A percentile compares a stretch with the other conserved stretches of the same genome.
phyloP scores from a whole-genome alignment of 169 alveolate species.

The Cyclospora cayetanensis region DNA sequence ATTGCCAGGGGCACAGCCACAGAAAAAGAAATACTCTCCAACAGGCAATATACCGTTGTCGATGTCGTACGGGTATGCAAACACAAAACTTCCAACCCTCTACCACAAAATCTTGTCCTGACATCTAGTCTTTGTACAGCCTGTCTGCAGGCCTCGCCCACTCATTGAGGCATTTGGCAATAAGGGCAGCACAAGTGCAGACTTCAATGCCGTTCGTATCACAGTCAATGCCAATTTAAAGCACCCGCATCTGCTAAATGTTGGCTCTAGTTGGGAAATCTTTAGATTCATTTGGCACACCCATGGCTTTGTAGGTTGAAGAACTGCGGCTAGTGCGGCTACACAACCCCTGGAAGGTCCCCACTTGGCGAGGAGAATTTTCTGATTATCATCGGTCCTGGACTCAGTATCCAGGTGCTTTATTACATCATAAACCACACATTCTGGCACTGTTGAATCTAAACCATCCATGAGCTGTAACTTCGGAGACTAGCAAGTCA shows the following conservation, averaged over 20 bases:
- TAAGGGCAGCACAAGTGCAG: not conserved
- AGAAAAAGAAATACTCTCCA: conserved; percentile 14
- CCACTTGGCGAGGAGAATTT: conserved; percentile 62
- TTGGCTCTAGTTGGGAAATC: too few relatives aligned
- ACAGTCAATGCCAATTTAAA: too few relatives aligned
- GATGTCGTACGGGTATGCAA: conserved; percentile 45
- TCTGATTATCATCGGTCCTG: conserved; percentile 53
- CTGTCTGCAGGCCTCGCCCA: too few relatives aligned
- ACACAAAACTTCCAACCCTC: too few relatives aligned
- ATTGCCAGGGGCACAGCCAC: conserved; percentile 3
- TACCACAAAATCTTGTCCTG: too few relatives aligned
- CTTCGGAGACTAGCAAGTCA: too few relatives aligned
- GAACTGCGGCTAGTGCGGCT: conserved; percentile 48
- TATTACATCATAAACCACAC: not conserved
- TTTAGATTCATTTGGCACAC: not conserved
- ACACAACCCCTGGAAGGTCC: conserved; percentile 66
- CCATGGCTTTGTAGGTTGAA: not conserved
- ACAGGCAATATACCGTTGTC: conserved; percentile 40
- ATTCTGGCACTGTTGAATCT: not conserved
- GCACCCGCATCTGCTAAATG: too few relatives aligned
- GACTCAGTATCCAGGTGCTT: conserved; percentile 61
- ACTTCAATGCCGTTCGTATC: not conserved
- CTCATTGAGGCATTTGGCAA: not conserved
- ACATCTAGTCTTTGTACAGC: too few relatives aligned
- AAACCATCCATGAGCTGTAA: not conserved